Conservation (phyloP, 352 stramenopile species). For the Phytophthora capsici region DNA sequence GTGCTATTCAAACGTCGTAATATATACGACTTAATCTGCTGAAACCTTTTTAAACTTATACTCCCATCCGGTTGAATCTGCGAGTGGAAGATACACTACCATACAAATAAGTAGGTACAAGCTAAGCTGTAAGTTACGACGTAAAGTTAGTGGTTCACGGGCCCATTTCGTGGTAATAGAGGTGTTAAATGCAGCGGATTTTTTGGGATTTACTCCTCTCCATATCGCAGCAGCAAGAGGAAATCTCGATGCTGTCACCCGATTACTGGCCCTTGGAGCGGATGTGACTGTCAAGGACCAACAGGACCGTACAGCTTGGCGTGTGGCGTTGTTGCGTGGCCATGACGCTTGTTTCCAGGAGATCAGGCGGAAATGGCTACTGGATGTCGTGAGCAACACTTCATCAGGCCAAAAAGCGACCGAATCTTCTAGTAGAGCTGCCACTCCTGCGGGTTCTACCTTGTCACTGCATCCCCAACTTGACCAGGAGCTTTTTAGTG, state of each 20-base stretch:
- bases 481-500: slow-evolving; percentile 32
- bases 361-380: slow-evolving; percentile 67
- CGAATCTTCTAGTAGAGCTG: slow-evolving; percentile 7
- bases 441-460: neutral
- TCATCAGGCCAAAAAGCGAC: neutral
- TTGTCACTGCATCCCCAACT: slow-evolving; percentile 48
- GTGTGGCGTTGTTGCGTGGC: slow-evolving; percentile 55
- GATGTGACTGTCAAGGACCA: slow-evolving; percentile 55
- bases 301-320: slow-evolving; percentile 61
- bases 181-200: slow-evolving; percentile 61
- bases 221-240: slow-evolving; percentile 61
- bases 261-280: slow-evolving; percentile 52
- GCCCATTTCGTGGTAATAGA: too few species aligned
- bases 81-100: too few species aligned
- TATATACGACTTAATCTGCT: too few species aligned
- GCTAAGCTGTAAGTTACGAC: too few species aligned
- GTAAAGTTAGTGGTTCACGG: too few species aligned
- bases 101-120: too few species aligned
- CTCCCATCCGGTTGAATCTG: too few species aligned
- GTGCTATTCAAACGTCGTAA: too few species aligned
- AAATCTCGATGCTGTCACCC: slow-evolving; percentile 42
- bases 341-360: slow-evolving; percentile 71
- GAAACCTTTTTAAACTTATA: too few species aligned
- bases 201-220: slow-evolving; percentile 63
- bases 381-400: slow-evolving; percentile 35